These are phyloP conservation scores for Linanthus parryae DNA, from an alignment of 148 eudicot genomes.

Conservation along the genomic window DNA sequence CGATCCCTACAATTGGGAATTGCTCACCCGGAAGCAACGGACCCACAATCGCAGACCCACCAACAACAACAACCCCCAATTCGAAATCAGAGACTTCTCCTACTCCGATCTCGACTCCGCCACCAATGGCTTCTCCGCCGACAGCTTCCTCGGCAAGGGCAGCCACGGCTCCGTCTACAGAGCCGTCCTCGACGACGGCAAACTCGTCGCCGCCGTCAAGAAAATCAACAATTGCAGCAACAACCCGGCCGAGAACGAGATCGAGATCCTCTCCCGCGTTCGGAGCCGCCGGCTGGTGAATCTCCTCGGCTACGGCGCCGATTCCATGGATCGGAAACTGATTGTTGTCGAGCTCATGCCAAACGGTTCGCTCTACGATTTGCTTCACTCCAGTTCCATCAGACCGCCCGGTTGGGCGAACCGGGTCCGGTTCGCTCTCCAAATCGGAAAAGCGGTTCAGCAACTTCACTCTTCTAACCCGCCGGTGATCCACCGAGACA, in stretches of 20 bases:
- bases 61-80: slow-evolving; percentile 3
- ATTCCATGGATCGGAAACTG: slow-evolving; percentile 10
- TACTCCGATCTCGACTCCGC: slow-evolving; percentile 46
- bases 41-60: neutral
- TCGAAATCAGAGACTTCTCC: slow-evolving; percentile 33
- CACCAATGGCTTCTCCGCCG: slow-evolving; percentile 53
- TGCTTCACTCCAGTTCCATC: slow-evolving; percentile 25
- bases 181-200: slow-evolving; percentile 34
- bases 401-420: slow-evolving; percentile 35
- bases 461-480: slow-evolving; percentile 50
- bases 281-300: slow-evolving; percentile 48
- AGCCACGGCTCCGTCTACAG: slow-evolving; percentile 76
- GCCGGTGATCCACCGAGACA: slow-evolving; percentile 76
- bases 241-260: slow-evolving; percentile 45
- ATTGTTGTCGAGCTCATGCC: slow-evolving; percentile 77
- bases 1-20: slow-evolving; percentile 35
- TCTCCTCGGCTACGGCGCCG: slow-evolving; percentile 43
- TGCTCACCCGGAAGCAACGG: slow-evolving; percentile 1
- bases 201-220: slow-evolving; percentile 64
- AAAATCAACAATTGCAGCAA: slow-evolving; percentile 14
- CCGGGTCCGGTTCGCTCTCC: slow-evolving; percentile 49
- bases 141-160: slow-evolving; percentile 69
- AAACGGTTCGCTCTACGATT: slow-evolving; percentile 65
- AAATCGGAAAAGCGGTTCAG: slow-evolving; percentile 55
- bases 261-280: slow-evolving; percentile 50